Percentiles rank a stretch among this genome's conserved stretches.
These are phyloP conservation scores for Schwanniomyces sp. DNA, from an alignment of 805 yeast genomes.

Conservation along the genomic window DNA sequence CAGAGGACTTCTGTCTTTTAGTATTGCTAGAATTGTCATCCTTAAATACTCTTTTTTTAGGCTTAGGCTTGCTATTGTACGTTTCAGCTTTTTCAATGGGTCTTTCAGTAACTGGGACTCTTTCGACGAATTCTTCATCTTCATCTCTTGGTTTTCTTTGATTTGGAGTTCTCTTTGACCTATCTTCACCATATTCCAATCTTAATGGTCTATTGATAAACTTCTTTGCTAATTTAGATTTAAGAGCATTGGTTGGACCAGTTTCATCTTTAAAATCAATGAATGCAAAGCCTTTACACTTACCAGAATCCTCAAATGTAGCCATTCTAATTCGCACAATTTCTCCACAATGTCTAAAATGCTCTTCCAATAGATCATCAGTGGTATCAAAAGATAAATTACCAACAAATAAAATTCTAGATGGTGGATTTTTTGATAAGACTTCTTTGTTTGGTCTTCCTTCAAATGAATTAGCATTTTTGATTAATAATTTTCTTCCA, in stretches of 20 bases:
- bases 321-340: conserved; percentile 89
- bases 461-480: conserved; percentile 75
- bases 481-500: conserved; percentile 84
- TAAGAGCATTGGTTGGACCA: conserved; percentile 81
- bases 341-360: conserved; percentile 90
- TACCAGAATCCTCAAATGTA: conserved; percentile 94
- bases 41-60: conserved; percentile 13
- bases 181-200: conserved; percentile 93
- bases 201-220: conserved; percentile 75
- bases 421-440: conserved; percentile 78
- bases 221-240: conserved; percentile 63
- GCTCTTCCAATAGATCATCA: conserved; percentile 71
- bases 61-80: conserved; percentile 5
- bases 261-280: conserved; percentile 79
- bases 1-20: conserved; percentile 68
- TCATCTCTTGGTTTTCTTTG: conserved; percentile 3
- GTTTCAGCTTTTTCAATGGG: neutral
- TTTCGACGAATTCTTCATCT: conserved; percentile 8
- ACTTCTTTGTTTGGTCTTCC: conserved; percentile 73
- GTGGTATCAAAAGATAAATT: conserved; percentile 92
- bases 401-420: conserved; percentile 87
- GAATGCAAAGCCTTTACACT: conserved; percentile 95
- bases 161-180: conserved; percentile 70
- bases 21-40: conserved; percentile 29
- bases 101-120: conserved; percentile 1